A percentile compares a stretch with the other conserved stretches of the same genome.
Evolutionary conservation across 306 rosid genomes (phyloP).

Genomic region (Inga oerstediana): DNA sequence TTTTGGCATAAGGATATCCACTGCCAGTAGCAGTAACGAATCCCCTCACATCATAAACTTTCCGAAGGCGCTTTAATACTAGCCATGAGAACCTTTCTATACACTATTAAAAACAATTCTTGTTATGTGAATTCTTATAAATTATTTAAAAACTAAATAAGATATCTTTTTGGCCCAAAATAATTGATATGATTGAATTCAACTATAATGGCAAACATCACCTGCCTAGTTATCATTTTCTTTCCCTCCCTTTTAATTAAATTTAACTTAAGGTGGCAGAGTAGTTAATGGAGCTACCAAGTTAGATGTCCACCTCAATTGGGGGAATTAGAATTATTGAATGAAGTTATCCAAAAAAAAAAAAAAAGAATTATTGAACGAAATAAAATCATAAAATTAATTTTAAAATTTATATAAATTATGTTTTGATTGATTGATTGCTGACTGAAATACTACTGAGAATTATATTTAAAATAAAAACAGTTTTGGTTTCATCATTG

Average conservation of each 20-base stretch:
- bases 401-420: no score
- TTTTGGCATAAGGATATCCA: rapidly evolving
- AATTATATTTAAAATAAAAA: no score
- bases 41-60: no score
- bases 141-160: no score
- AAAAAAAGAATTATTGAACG: no score
- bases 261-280: neutral
- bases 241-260: neutral
- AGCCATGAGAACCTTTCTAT: rapidly evolving
- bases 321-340: no score
- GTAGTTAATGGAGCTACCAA: neutral
- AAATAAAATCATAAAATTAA: no score
- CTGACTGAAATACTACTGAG: neutral
- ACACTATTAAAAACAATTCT: no score
- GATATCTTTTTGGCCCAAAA: neutral
- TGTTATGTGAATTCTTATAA: neutral
- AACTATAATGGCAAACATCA: neutral
- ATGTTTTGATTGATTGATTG: neutral
- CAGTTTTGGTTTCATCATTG: neutral
- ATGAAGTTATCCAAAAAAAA: no score
- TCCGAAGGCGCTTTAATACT: rapidly evolving
- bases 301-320: no score
- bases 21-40: no score
- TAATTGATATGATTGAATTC: neutral
- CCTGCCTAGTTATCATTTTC: neutral